A percentile compares a stretch with the other conserved stretches of the same genome.
These are phyloP conservation scores for Echites panduratus DNA, from an alignment of 257 asterid genomes.

Conservation along the genomic window DNA sequence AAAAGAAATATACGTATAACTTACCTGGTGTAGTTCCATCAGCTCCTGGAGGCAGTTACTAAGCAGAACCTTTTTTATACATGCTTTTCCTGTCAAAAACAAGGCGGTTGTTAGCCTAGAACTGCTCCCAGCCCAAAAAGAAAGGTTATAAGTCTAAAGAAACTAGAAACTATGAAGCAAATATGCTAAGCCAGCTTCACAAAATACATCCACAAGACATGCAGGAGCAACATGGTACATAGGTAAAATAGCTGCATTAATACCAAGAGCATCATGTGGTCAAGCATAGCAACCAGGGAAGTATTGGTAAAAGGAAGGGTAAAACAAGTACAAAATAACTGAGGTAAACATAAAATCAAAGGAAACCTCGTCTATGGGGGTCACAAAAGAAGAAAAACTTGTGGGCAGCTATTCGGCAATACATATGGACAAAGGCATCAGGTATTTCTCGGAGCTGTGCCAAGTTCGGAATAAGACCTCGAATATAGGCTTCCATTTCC, in stretches of 20 bases:
- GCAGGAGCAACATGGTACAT: background rate
- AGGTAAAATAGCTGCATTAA: background rate
- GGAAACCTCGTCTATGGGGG: conserved; percentile 92
- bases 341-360: background rate
- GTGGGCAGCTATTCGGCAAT: conserved; percentile 98
- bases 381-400: conserved; percentile 98
- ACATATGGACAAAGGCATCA: conserved; percentile 87
- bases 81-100: conserved; percentile 77
- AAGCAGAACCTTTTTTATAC: conserved; percentile 93
- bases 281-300: conserved; percentile 9
- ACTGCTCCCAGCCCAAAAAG: background rate
- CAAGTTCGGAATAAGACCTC: conserved; percentile 96
- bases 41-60: conserved; percentile 99
- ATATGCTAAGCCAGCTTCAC: background rate
- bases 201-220: background rate
- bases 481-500: conserved; percentile 97
- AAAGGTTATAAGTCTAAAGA: background rate
- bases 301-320: background rate
- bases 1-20: conserved; percentile 3
- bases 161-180: background rate
- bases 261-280: background rate
- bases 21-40: conserved; percentile 98
- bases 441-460: conserved; percentile 97
- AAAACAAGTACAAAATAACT: background rate
- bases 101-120: background rate